A percentile compares a stretch with the other conserved stretches of the same genome.
Conservation (phyloP, 2,329 filamentous ascomycete genomes). For the Nigrospora sphaerica region DNA sequence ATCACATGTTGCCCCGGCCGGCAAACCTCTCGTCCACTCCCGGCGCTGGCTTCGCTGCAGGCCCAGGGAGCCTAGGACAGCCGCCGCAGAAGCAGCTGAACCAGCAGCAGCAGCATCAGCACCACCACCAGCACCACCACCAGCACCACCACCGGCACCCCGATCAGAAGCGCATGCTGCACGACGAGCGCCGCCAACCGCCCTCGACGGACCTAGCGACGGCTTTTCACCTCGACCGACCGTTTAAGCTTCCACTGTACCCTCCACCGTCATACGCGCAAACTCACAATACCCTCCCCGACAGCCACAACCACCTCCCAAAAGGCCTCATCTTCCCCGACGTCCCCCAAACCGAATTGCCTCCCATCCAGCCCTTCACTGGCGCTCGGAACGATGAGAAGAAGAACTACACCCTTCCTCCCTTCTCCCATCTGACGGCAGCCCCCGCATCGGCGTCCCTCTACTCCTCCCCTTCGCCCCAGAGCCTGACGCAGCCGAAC, state of each 20-base stretch:
- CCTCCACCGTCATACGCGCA: constrained; percentile 29
- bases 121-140: not conserved
- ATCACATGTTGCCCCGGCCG: constrained; percentile 37
- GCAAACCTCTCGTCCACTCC: constrained; percentile 13
- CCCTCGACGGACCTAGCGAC: constrained; percentile 11
- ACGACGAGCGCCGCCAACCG: constrained; percentile 12
- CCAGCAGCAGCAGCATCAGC: not conserved
- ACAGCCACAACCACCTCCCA: constrained; percentile 4
- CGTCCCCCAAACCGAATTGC: constrained; percentile 28
- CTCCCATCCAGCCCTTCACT: constrained; percentile 31
- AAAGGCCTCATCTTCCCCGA: constrained; percentile 23
- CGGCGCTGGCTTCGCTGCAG: constrained; percentile 3
- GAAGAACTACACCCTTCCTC: constrained; percentile 27
- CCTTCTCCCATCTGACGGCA: constrained; percentile 31
- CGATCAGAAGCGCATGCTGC: constrained; percentile 10
- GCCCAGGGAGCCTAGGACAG: too few species aligned
- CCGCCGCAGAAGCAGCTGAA: constrained; percentile 9
- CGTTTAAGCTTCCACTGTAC: constrained; percentile 25
- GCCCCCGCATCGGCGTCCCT: constrained; percentile 14
- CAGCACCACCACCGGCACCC: not conserved
- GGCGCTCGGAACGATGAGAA: constrained; percentile 15
- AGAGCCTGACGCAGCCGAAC: constrained; percentile 2
- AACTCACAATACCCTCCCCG: constrained; percentile 18
- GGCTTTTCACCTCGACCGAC: constrained; percentile 18
- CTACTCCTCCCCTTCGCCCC: constrained; percentile 11